Conservation (phyloP, 2,329 filamentous ascomycete species). For the Ascochyta rabiei region DNA sequence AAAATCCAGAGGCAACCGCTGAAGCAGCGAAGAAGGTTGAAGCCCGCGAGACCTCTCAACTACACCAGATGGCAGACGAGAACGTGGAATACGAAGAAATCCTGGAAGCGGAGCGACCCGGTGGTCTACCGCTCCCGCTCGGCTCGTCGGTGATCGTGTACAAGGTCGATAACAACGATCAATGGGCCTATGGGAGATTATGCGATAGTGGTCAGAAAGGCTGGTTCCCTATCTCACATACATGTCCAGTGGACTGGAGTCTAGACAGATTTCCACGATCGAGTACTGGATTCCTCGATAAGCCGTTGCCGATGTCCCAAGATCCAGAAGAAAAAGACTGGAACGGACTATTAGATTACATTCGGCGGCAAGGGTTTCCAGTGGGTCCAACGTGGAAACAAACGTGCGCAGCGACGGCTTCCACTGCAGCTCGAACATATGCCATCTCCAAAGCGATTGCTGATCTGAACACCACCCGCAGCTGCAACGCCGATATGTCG, state of each 20-base stretch:
- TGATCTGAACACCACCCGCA: not conserved
- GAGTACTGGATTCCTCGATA: not conserved
- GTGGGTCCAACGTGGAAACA: conserved; percentile 2
- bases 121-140: not conserved
- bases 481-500: no score
- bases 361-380: not conserved
- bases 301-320: not conserved
- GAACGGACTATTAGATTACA: not conserved
- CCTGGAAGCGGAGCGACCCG: not conserved
- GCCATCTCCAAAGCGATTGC: not conserved
- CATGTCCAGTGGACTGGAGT: conserved; percentile 11
- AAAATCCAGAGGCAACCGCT: not conserved
- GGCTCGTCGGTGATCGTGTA: conserved; percentile 5
- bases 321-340: not conserved
- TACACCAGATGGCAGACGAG: not conserved
- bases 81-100: not conserved
- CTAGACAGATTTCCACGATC: not conserved
- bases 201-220: not conserved
- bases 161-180: not conserved
- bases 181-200: conserved; percentile 4
- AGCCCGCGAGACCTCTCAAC: no score
- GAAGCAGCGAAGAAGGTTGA: no score
- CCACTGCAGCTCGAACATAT: not conserved
- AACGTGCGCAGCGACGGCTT: not conserved
- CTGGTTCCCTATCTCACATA: conserved; percentile 1